Conservation (phyloP, 2,329 filamentous ascomycete species). For the Lachnellula cervina region DNA sequence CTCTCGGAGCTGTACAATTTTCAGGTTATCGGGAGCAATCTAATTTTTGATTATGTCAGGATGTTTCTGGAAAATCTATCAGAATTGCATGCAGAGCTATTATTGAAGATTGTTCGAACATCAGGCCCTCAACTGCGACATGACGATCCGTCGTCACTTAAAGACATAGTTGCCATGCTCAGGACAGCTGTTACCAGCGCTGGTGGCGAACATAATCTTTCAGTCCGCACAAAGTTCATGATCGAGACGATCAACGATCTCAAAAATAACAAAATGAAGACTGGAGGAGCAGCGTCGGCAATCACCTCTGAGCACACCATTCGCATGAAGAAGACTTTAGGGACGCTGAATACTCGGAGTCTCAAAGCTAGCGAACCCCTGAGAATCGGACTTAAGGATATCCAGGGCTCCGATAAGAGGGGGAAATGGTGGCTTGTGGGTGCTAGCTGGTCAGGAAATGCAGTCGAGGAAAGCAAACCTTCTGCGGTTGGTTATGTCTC, state of each 20-base stretch:
- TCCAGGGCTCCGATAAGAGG: constrained; percentile 75
- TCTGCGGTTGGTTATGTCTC: constrained; percentile 8
- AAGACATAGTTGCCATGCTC: constrained; percentile 79
- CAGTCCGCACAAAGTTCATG: constrained; percentile 93
- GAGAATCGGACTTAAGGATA: constrained; percentile 74
- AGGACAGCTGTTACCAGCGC: constrained; percentile 64
- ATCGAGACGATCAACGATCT: constrained; percentile 92
- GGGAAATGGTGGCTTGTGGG: constrained; percentile 99
- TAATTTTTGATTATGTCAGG: constrained; percentile 89
- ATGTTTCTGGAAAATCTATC: constrained; percentile 69
- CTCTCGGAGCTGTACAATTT: constrained; percentile 89
- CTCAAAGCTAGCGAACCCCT: constrained; percentile 76
- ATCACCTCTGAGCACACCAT: constrained; percentile 77
- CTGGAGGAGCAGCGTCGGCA: constrained; percentile 63
- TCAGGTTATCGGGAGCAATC: constrained; percentile 73
- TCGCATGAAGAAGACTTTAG: constrained; percentile 83
- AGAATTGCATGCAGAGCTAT: constrained; percentile 81
- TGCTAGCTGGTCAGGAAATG: constrained; percentile 70
- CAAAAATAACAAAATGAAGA: constrained; percentile 89
- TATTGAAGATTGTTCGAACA: constrained; percentile 77
- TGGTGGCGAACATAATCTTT: constrained; percentile 65
- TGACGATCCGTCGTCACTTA: constrained; percentile 82
- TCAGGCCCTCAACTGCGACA: constrained; percentile 78
- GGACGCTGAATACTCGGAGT: constrained; percentile 64
- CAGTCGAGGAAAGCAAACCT: constrained; percentile 25